These are phyloP conservation scores for Massariosphaeria phaeospora DNA, from an alignment of 495 filamentous ascomycete species.

Conservation along the genomic window DNA sequence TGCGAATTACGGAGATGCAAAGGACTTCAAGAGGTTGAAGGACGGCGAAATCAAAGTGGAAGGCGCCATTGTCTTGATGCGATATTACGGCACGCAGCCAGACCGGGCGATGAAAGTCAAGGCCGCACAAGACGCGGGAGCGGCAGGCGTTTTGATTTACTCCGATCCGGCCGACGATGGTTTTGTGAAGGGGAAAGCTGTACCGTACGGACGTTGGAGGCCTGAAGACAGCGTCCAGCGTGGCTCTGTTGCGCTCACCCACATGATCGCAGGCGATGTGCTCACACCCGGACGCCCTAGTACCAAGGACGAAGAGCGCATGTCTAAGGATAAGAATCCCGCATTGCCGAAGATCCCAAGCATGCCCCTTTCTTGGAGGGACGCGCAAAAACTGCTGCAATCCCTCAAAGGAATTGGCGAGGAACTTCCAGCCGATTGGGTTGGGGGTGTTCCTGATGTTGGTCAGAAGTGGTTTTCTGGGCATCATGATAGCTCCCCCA, in stretches of 20 bases:
- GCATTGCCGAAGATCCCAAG: constrained; percentile 81
- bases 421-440: constrained; percentile 67
- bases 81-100: constrained; percentile 68
- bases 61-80: constrained; percentile 78
- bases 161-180: constrained; percentile 81
- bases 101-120: constrained; percentile 80
- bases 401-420: constrained; percentile 72
- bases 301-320: constrained; percentile 58
- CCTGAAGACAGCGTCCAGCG: constrained; percentile 76
- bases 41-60: constrained; percentile 66
- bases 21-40: constrained; percentile 70
- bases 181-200: constrained; percentile 61
- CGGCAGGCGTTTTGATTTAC: constrained; percentile 84
- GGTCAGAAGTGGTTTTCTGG: constrained; percentile 75
- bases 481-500: constrained; percentile 60
- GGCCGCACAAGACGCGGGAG: constrained; percentile 79
- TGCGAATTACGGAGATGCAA: constrained; percentile 81
- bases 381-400: constrained; percentile 75
- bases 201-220: constrained; percentile 70
- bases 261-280: constrained; percentile 79
- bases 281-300: constrained; percentile 84
- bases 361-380: constrained; percentile 79
- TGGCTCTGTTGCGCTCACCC: constrained; percentile 76
- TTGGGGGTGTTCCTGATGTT: constrained; percentile 65
- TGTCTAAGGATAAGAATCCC: constrained; percentile 62